Base-by-base conservation (phyloP, 2,329 filamentous ascomycete genomes). In the Verticillium dahliae region DNA sequence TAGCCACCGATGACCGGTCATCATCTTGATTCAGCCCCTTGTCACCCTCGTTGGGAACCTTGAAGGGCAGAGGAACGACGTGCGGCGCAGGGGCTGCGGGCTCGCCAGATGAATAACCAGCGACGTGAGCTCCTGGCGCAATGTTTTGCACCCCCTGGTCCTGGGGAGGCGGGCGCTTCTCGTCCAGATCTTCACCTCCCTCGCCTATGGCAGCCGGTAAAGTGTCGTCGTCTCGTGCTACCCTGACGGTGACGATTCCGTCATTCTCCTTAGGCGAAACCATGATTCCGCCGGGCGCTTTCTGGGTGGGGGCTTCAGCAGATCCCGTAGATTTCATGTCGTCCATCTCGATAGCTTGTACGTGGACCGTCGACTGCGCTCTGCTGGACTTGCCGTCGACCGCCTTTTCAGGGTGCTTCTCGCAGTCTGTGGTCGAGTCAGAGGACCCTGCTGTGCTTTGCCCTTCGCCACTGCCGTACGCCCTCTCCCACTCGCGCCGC, bases 401-500 rank as follows among this genome's bases (percentile, higher is more conserved):
- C n/a, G 33, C 18, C 10, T n/a, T 33, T 10, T 59, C 33, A 7
- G 59, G 55, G 38, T 61, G 74, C 67, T 82, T 83, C 63, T 84
- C 81, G 65, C 75, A 81, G 1, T 76, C 75, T 62, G 77, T 72
- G 45, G 80, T 83, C 0, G 82, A 89, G 37, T 83, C 80, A 27
- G 74, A 75, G 1, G 79, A 79, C 3, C 65, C 69, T 15, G 71
- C 69, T 7, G 70, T 65, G 60, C 72, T 77, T 57, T 66, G 65
- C 6, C 63, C 65, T 31, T 78, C 74, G 61, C 84, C 85, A 65
- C 89, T 80, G 0, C 90, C 90, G 67, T 96, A 95, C 1, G 84
- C 79, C 6, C 84, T 83, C 71, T 97, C 93, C 93, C 93, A 97
- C 63, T 86, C 78, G 6, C 77, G 77, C 55, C 85, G 81, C 63